These are phyloP conservation scores for Gossypium longicalyx DNA, from an alignment of 345 rosid genomes.

Conservation along the genomic window DNA sequence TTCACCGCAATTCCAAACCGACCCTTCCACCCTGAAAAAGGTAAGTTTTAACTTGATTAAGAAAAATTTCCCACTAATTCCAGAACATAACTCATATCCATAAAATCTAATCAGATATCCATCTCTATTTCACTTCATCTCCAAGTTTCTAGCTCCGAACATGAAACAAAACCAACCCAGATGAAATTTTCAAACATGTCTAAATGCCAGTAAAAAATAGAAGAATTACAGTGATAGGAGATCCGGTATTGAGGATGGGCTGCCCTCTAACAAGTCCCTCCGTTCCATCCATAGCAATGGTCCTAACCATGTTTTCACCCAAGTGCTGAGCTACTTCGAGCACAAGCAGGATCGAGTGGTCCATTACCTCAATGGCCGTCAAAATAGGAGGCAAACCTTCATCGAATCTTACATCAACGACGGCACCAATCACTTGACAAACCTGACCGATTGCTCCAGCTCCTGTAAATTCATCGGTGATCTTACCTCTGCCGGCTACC, in stretches of 20 bases:
- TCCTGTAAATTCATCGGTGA: slow-evolving; percentile 78
- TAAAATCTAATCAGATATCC: neutral
- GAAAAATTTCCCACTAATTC: neutral
- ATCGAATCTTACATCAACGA: slow-evolving; percentile 80
- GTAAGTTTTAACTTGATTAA: neutral
- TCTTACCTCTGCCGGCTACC: slow-evolving; percentile 44
- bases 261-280: slow-evolving; percentile 84
- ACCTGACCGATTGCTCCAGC: slow-evolving; percentile 85
- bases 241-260: slow-evolving; percentile 78
- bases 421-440: slow-evolving; percentile 95
- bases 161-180: neutral
- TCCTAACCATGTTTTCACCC: slow-evolving; percentile 81
- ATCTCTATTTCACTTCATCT: neutral
- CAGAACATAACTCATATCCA: neutral
- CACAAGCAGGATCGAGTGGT: slow-evolving; percentile 60
- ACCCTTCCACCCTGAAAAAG: neutral
- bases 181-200: no score
- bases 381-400: slow-evolving; percentile 94
- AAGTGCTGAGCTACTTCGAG: slow-evolving; percentile 96
- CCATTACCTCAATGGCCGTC: slow-evolving; percentile 90
- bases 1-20: no score
- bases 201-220: neutral
- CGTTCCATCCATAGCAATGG: slow-evolving; percentile 95
- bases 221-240: slow-evolving; percentile 71
- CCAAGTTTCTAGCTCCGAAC: neutral